Conservation (phyloP, 176 grass and related monocot species). For the Oryza punctata region DNA sequence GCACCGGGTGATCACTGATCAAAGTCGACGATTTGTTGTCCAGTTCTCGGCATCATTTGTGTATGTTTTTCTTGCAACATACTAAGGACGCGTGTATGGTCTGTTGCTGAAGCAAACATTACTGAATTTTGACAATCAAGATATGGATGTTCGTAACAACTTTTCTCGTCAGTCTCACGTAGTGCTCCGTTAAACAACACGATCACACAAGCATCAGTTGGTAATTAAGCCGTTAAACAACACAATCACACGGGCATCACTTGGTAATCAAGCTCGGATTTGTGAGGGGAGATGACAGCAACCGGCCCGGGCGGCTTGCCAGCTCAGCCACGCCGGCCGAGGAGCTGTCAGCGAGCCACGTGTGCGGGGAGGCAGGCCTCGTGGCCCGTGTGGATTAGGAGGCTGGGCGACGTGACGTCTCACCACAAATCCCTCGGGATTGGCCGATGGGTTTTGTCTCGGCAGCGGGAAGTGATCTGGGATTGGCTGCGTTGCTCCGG, state of each 20-base stretch:
- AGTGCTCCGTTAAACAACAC: neutral
- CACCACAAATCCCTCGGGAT: conserved; percentile 32
- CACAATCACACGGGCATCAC: neutral
- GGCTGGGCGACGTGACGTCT: conserved; percentile 37
- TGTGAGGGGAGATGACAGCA: neutral
- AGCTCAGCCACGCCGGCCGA: conserved; percentile 38
- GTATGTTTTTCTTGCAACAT: neutral
- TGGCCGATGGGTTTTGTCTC: neutral
- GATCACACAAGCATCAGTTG: neutral
- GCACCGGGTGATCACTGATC: neutral
- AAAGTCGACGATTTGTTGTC: neutral
- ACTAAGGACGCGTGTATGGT: neutral
- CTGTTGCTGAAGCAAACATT: neutral
- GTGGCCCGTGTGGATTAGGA: conserved; percentile 42
- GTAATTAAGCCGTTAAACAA: neutral
- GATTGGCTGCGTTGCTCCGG: neutral
- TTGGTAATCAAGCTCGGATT: neutral
- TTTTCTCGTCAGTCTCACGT: neutral
- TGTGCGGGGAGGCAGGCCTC: conserved; percentile 18
- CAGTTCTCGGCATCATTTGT: neutral
- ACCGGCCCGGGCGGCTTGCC: neutral
- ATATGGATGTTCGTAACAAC: neutral
- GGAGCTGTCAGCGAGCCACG: conserved; percentile 33
- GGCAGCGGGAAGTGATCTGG: neutral
- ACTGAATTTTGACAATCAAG: neutral